phyloP scores from a whole-genome alignment of 805 yeast genomes.

The Tetrapisispora pingtungensis region DNA sequence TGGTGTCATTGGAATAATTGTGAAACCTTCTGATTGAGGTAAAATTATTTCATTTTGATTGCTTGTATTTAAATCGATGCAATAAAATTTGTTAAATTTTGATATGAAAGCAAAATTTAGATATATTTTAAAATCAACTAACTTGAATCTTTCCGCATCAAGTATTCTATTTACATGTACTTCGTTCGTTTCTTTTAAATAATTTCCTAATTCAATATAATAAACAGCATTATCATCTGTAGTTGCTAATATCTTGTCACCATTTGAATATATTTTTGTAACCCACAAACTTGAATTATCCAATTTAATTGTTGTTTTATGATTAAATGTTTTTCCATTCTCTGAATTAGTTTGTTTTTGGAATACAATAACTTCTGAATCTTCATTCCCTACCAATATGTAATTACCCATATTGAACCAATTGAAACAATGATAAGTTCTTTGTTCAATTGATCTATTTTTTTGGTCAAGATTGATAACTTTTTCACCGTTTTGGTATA shows the following conservation, averaged over 20 bases:
- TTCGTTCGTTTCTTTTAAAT: background rate
- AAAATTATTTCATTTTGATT: background rate
- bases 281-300: conserved; percentile 12
- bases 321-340: background rate
- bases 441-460: conserved; percentile 3
- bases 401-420: conserved; percentile 19
- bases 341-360: background rate
- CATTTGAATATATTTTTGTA: conserved; percentile 11
- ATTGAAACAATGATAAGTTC: conserved; percentile 21
- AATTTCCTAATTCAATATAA: background rate
- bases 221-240: conserved; percentile 21
- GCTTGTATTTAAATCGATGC: background rate
- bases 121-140: conserved; percentile 14
- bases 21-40: conserved; percentile 1
- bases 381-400: conserved; percentile 22
- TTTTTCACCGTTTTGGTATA: conserved; percentile 11
- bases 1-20: background rate
- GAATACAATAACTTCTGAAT: conserved; percentile 14
- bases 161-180: conserved; percentile 3
- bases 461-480: conserved; percentile 18
- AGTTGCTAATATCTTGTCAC: conserved; percentile 7
- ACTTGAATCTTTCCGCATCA: conserved; percentile 12
- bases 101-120: conserved; percentile 9
- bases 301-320: background rate
- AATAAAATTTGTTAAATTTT: conserved; percentile 1